Conservation (phyloP, 2,329 filamentous ascomycete genomes). For the Macrophomina pseudophaseolina region DNA sequence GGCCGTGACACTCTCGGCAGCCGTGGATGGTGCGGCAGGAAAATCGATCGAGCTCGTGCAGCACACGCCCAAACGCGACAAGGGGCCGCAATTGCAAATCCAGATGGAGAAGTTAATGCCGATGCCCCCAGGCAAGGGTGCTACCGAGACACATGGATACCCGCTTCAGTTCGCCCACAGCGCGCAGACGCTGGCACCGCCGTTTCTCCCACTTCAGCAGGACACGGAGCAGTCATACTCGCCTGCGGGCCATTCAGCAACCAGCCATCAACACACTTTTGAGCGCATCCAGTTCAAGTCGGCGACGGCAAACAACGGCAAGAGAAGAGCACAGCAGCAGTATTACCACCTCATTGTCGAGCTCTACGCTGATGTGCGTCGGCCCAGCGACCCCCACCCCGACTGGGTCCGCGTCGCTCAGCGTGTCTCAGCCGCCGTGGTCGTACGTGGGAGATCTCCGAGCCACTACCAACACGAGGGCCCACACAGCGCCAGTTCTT, state of each 20-base stretch:
- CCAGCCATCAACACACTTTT: conserved; percentile 65
- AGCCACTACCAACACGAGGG: conserved; percentile 55
- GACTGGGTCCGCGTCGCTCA: conserved; percentile 46
- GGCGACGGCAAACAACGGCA: conserved; percentile 92
- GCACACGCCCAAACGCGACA: conserved; percentile 90
- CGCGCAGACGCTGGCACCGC: conserved; percentile 39
- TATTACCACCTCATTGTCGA: conserved; percentile 92
- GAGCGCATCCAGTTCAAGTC: conserved; percentile 95
- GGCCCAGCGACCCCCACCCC: conserved; percentile 35
- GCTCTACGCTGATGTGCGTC: conserved; percentile 47
- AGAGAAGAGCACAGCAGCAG: conserved; percentile 86
- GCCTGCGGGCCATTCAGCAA: conserved; percentile 40
- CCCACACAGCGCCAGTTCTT: conserved; percentile 44
- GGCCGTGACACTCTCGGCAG: conserved; percentile 82
- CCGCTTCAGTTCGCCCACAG: conserved; percentile 47
- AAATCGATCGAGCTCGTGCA: conserved; percentile 85
- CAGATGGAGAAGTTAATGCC: conserved; percentile 74
- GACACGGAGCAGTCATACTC: conserved; percentile 37
- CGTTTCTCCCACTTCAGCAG: conserved; percentile 50
- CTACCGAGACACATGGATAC: conserved; percentile 46
- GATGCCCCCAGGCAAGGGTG: conserved; percentile 60
- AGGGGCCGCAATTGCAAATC: conserved; percentile 76
- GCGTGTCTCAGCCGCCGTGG: conserved; percentile 43
- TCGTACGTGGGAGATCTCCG: conserved; percentile 47
- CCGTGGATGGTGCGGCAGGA: conserved; percentile 75